A percentile compares a stretch with the other conserved stretches of the same genome.
Evolutionary conservation across 805 yeast species (phyloP).

Genomic region (Tanozyma kutaoensis): DNA sequence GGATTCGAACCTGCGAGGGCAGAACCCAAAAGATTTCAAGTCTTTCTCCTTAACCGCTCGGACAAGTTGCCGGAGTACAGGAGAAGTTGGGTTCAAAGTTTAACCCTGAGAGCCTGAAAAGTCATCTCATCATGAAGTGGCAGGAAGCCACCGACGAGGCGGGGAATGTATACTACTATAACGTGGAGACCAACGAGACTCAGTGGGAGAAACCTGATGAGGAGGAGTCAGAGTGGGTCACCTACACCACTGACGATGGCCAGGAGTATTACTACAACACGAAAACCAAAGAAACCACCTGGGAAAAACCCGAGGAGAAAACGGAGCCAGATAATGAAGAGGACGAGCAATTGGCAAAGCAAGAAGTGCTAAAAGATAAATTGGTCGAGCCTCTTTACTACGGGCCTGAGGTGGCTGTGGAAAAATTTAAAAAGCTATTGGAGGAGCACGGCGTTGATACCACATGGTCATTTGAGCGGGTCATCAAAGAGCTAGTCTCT

Average conservation of each 20-base stretch:
- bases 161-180: conserved; percentile 63
- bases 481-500: conserved; percentile 41
- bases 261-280: conserved; percentile 56
- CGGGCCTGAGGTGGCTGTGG: conserved; percentile 23
- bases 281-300: conserved; percentile 52
- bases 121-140: no score
- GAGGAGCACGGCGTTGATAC: conserved; percentile 46
- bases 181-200: conserved; percentile 50
- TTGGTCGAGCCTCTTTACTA: conserved; percentile 12
- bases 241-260: conserved; percentile 42
- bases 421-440: conserved; percentile 39
- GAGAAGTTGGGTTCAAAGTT: no score
- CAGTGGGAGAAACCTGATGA: conserved; percentile 65
- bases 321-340: conserved; percentile 3
- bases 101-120: no score
- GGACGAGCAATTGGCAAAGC: conserved; percentile 6
- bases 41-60: conserved; percentile 37
- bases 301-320: conserved; percentile 60
- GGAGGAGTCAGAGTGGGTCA: conserved; percentile 30
- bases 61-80: conserved; percentile 25
- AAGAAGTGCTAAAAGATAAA: not conserved
- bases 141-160: conserved; percentile 47
- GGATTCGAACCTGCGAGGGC: conserved; percentile 41
- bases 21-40: conserved; percentile 35
- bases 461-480: conserved; percentile 61